phyloP scores from a whole-genome alignment of 768 basidiomycete genomes.

The Mrakia hoshinonis region DNA sequence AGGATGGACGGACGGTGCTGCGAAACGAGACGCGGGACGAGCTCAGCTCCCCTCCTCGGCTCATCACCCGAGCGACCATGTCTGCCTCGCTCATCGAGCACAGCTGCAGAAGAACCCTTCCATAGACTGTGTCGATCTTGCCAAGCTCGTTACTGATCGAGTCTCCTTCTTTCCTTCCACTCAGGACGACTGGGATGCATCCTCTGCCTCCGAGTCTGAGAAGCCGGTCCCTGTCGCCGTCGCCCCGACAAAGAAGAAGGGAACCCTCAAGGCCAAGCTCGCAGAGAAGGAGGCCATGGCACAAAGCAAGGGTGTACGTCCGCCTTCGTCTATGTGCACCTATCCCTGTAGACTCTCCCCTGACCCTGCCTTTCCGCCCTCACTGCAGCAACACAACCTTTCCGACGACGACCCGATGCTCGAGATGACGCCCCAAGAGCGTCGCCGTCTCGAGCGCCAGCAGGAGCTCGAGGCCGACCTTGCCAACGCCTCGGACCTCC shows the following conservation, averaged over 20 bases:
- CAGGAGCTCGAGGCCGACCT: conserved; percentile 79
- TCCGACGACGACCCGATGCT: conserved; percentile 39
- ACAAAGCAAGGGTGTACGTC: conserved; percentile 39
- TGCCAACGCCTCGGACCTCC: conserved; percentile 67
- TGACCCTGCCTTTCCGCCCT: not conserved
- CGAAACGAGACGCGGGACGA: not conserved
- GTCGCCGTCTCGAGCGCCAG: conserved; percentile 67
- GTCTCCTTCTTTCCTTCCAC: not conserved
- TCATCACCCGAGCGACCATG: not conserved
- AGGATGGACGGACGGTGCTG: not conserved
- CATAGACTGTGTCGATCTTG: too few species aligned
- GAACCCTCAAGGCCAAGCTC: conserved; percentile 78
- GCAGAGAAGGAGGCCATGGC: conserved; percentile 82
- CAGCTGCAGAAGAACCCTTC: too few species aligned
- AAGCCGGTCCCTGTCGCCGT: conserved; percentile 43
- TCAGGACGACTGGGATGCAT: conserved; percentile 93
- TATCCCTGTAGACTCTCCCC: too few species aligned
- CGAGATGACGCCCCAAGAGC: conserved; percentile 44
- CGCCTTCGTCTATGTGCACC: not conserved
- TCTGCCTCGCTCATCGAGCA: too few species aligned
- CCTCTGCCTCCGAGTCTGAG: conserved; percentile 62
- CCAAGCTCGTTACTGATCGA: not conserved
- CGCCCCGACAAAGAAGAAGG: conserved; percentile 81
- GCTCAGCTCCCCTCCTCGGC: not conserved
- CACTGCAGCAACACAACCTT: not conserved